Percentiles rank a stretch among this genome's conserved stretches.
Conservation (phyloP, 345 rosid species). For the Xanthoceras sorbifolium region DNA sequence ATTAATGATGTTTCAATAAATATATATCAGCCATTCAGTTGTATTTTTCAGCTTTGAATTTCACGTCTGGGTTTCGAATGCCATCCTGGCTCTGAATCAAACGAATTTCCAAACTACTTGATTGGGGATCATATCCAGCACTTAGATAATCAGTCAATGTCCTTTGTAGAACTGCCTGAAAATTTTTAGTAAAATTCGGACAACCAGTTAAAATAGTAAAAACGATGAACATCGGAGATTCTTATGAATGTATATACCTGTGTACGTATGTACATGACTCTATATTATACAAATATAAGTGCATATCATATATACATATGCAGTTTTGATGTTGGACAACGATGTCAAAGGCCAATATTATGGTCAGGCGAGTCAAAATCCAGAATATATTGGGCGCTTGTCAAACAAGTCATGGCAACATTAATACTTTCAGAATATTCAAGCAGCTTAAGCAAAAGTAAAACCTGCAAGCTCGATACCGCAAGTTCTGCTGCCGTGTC, state of each 20-base stretch:
- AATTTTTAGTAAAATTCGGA: conserved; percentile 13
- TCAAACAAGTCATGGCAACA: not conserved
- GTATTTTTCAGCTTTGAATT: conserved; percentile 57
- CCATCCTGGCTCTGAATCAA: conserved; percentile 93
- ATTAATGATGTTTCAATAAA: not conserved
- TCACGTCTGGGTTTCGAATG: conserved; percentile 69
- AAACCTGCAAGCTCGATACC: conserved; percentile 95
- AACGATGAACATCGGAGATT: not conserved
- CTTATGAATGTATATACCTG: not conserved
- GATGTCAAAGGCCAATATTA: too few relatives aligned
- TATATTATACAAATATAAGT: too few relatives aligned
- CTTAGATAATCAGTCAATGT: conserved; percentile 66
- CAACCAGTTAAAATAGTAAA: not conserved
- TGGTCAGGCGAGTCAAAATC: too few relatives aligned
- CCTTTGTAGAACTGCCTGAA: conserved; percentile 79
- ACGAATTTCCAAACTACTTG: conserved; percentile 93
- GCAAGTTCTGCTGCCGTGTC: conserved; percentile 92
- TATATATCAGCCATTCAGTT: conserved; percentile 8
- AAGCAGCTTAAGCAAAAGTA: not conserved
- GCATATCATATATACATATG: too few relatives aligned
- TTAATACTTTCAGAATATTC: not conserved
- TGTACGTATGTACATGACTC: too few relatives aligned
- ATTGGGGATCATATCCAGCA: conserved; percentile 57
- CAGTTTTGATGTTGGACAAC: too few relatives aligned
- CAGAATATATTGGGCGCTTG: too few relatives aligned